These are phyloP conservation scores for Gossypium longicalyx DNA, from an alignment of 345 rosid species.

Conservation along the genomic window DNA sequence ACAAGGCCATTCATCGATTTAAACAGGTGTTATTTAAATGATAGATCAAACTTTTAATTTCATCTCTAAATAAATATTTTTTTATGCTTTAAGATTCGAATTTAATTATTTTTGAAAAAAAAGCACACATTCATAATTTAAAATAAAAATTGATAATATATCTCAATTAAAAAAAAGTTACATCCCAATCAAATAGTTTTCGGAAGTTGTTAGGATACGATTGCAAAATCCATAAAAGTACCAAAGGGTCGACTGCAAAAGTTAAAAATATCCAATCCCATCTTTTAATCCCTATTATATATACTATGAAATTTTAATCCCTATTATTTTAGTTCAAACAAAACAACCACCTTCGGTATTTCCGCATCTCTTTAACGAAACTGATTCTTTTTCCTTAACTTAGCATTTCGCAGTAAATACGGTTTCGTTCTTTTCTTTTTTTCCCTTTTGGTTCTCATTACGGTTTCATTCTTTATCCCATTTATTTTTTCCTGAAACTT, in stretches of 20 bases:
- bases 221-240: background rate
- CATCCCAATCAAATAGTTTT: background rate
- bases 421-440: too few relatives aligned
- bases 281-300: background rate
- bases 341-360: constrained; percentile 19
- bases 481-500: background rate
- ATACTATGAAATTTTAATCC: background rate
- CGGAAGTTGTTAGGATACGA: background rate
- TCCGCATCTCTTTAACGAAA: constrained; percentile 33
- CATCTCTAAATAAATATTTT: too few relatives aligned
- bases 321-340: background rate
- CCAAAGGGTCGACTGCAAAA: constrained; percentile 1
- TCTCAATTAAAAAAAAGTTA: background rate
- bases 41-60: too few relatives aligned
- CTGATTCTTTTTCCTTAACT: background rate
- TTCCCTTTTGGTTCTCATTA: background rate
- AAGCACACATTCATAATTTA: too few relatives aligned
- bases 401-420: background rate
- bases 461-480: too few relatives aligned
- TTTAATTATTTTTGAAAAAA: too few relatives aligned
- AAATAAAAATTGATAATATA: too few relatives aligned
- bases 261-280: background rate
- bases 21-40: too few relatives aligned
- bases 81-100: too few relatives aligned
- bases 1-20: too few relatives aligned